Conservation (phyloP, 1,139 yeast genomes). For the Candida pseudoviswanathii region DNA sequence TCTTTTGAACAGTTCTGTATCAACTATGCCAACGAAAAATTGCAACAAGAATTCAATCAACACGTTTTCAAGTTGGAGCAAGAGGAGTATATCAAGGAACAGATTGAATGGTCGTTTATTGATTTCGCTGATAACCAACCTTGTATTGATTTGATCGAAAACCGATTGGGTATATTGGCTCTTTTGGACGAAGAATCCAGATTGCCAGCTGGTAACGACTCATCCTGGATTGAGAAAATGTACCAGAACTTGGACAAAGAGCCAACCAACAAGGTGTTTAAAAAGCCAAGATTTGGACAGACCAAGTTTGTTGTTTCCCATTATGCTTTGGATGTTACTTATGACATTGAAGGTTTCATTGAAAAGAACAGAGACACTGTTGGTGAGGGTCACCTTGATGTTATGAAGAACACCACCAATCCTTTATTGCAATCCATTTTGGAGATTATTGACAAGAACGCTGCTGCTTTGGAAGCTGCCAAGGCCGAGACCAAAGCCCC, state of each 20-base stretch:
- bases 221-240: constrained; percentile 89
- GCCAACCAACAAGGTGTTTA: constrained; percentile 78
- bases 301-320: constrained; percentile 89
- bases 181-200: constrained; percentile 94
- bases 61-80: constrained; percentile 97
- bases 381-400: constrained; percentile 92
- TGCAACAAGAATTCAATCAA: constrained; percentile 96
- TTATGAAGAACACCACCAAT: constrained; percentile 70
- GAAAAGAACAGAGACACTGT: constrained; percentile 98
- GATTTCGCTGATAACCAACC: constrained; percentile 98
- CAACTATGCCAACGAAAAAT: constrained; percentile 95
- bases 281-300: constrained; percentile 93
- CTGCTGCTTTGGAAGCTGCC: constrained; percentile 55
- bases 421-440: constrained; percentile 65
- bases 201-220: constrained; percentile 91
- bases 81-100: constrained; percentile 89
- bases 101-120: constrained; percentile 95
- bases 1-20: constrained; percentile 98
- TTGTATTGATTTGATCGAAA: constrained; percentile 91
- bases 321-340: constrained; percentile 92
- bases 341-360: constrained; percentile 92
- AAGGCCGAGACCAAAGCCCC: constrained; percentile 38
- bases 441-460: constrained; percentile 62
- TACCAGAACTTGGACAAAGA: constrained; percentile 82
- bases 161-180: constrained; percentile 82